Evolutionary conservation across 352 stramenopile genomes (phyloP), one percentile per base, ranked within the genome.

Genomic region (Pythium dissotocum): DNA sequence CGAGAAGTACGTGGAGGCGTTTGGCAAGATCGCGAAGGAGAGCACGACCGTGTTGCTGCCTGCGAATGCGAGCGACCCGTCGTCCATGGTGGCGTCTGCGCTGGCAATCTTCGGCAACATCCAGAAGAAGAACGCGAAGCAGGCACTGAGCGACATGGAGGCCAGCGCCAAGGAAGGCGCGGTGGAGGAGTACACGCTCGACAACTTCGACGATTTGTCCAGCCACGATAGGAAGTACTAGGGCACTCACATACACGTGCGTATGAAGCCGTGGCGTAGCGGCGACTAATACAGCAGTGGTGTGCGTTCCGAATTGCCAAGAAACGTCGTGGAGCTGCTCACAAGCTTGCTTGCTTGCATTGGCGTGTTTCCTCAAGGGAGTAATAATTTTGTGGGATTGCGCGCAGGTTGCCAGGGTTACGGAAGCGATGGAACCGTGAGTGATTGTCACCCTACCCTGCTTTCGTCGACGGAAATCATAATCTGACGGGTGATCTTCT

Each of bases 1-100:
- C 1, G 91, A 97, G 73, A 95, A 97, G 77, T 97, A 97, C 77
- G 85, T 97, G 42, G 85, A 95, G 16, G 91, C 88, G n/a, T 97
- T 97, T 70, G 83, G 83, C 42, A 90, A 96, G 58, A 86, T 97
- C 56, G 91, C 91, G 26, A 96, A 97, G 77, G 91, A 96, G 61
- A 83, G 82, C 73, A 97, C 89, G 63, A 97, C 89, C 0, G 78
- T 96, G 73, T 72, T 96, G 46, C 71, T 96, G 33, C 88, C 88
- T 1, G 72, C 89, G 24, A 96, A 93, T 71, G 73, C 76, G 48
- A 90, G 87, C 67, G 91, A 97, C 44, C 86, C 88, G 60, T 91
- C 88, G 53, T 87, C 77, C 53, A 97, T 97, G 91, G 87, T 97
- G 14, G 91, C 91, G 44, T 95, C 91, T 5, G 90, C 90, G 26